Evolutionary conservation across 2,329 filamentous ascomycete genomes (phyloP).

Genomic region (Trichoderma simmonsii): DNA sequence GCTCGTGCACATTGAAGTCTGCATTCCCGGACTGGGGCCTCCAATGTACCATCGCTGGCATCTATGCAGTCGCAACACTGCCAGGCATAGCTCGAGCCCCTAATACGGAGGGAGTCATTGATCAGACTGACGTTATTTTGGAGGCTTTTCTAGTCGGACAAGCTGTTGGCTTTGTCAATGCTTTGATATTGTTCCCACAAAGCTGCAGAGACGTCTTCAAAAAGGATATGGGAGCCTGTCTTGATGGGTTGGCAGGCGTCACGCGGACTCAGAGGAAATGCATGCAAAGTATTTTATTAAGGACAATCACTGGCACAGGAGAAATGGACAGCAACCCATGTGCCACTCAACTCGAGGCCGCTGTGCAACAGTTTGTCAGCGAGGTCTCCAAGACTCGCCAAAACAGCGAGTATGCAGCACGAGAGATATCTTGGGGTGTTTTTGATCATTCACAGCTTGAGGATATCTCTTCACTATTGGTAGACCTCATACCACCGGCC

Average conservation of each 20-base stretch:
- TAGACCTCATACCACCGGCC: background rate
- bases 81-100: background rate
- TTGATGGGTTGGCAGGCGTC: background rate
- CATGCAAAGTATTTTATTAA: background rate
- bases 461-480: background rate
- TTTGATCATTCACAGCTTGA: background rate
- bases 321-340: background rate
- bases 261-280: background rate
- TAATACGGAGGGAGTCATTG: background rate
- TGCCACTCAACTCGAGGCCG: background rate
- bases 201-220: background rate
- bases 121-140: background rate
- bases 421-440: background rate
- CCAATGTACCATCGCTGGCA: background rate
- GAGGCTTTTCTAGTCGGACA: background rate
- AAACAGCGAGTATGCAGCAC: background rate
- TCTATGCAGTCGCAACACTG: background rate
- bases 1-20: background rate
- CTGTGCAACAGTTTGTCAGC: background rate
- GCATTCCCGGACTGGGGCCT: background rate
- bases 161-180: background rate
- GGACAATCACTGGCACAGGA: background rate
- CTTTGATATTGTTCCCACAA: background rate
- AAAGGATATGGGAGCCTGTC: background rate
- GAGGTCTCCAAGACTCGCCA: background rate